Evolutionary conservation across 192 early-diverging fungal genomes (phyloP).

Genomic region (Chytriomyces sp.): DNA sequence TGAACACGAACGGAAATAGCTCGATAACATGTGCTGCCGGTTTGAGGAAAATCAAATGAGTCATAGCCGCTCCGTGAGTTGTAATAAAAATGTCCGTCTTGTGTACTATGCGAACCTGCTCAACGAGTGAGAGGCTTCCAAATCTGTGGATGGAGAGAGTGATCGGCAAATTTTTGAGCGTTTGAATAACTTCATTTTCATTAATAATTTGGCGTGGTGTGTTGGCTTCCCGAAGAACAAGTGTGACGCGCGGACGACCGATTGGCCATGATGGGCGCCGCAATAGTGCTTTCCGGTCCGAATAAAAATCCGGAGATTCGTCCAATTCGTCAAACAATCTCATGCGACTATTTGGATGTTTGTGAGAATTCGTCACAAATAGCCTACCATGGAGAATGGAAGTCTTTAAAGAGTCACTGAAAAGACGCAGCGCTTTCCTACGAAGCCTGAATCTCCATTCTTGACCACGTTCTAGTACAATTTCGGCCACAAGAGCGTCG

Average conservation of each 20-base stretch:
- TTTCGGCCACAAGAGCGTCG: slow-evolving; percentile 36
- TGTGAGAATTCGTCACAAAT: neutral
- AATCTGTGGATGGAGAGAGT: slow-evolving; percentile 26
- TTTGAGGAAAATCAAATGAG: slow-evolving; percentile 40
- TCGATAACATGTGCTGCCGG: slow-evolving; percentile 29
- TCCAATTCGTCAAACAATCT: neutral
- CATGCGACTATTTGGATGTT: neutral
- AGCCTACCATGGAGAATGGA: slow-evolving; percentile 16
- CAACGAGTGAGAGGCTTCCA: slow-evolving; percentile 2
- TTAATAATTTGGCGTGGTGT: slow-evolving; percentile 36
- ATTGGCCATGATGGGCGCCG: neutral
- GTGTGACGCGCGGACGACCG: slow-evolving; percentile 22
- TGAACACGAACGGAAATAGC: slow-evolving; percentile 39
- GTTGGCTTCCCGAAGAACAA: slow-evolving; percentile 29
- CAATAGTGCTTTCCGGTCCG: neutral
- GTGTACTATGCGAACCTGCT: slow-evolving; percentile 30
- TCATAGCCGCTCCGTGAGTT: slow-evolving; percentile 42
- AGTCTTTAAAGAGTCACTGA: slow-evolving; percentile 24
- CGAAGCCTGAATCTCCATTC: slow-evolving; percentile 33
- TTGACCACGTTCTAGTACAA: slow-evolving; percentile 27
- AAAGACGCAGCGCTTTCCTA: slow-evolving; percentile 21
- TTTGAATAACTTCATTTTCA: slow-evolving; percentile 32
- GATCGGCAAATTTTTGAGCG: slow-evolving; percentile 24
- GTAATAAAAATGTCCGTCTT: slow-evolving; percentile 39
- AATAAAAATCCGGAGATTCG: neutral